These are phyloP conservation scores for Ophiocytium majus DNA, from an alignment of 352 stramenopile genomes.

Conservation along the genomic window DNA sequence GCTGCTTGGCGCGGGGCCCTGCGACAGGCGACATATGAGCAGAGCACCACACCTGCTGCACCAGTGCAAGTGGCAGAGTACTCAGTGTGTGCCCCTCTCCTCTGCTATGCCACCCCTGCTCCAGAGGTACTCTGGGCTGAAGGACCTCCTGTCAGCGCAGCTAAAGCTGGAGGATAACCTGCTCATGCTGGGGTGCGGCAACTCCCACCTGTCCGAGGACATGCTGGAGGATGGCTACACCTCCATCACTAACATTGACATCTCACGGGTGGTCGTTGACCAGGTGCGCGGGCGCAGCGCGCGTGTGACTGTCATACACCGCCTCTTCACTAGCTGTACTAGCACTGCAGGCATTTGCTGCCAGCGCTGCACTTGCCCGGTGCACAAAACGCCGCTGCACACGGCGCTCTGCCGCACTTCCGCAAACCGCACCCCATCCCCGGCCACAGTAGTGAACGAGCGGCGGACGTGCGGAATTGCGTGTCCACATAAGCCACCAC, in stretches of 20 bases:
- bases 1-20: not conserved
- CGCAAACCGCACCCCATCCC: too few species aligned
- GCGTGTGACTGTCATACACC: too few species aligned
- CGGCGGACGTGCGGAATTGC: too few species aligned
- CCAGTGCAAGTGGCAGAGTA: not conserved
- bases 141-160: conserved; percentile 71
- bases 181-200: conserved; percentile 85
- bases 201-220: conserved; percentile 88
- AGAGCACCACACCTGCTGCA: not conserved
- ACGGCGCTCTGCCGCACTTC: too few species aligned
- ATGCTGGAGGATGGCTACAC: conserved; percentile 91
- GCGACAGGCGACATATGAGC: not conserved
- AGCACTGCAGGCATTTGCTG: too few species aligned
- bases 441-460: too few species aligned
- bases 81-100: not conserved
- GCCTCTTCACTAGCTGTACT: too few species aligned
- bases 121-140: conserved; percentile 61
- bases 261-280: conserved; percentile 87
- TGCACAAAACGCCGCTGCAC: too few species aligned
- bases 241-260: conserved; percentile 90
- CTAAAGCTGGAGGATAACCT: conserved; percentile 88
- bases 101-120: not conserved
- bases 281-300: conserved; percentile 82
- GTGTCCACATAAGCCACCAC: too few species aligned
- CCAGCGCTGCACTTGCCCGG: too few species aligned